Evolutionary conservation across 2,329 filamentous ascomycete species (phyloP).

Genomic region (Cercospora berteroae): DNA sequence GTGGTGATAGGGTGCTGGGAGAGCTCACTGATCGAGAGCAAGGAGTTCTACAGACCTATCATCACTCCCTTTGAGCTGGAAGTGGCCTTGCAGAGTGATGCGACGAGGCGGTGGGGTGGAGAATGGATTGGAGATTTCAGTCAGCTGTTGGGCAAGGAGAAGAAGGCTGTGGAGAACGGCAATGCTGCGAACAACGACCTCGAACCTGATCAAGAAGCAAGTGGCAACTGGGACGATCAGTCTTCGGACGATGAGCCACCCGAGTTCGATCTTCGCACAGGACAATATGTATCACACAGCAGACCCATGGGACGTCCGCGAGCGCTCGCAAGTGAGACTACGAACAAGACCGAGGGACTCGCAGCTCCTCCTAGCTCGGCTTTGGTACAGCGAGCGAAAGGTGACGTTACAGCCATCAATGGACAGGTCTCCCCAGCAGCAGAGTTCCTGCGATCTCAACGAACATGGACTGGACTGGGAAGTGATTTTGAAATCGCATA

Average conservation of each 20-base stretch:
- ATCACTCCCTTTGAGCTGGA: constrained; percentile 94
- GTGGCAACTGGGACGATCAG: constrained; percentile 66
- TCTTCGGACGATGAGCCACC: constrained; percentile 63
- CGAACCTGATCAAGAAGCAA: constrained; percentile 19
- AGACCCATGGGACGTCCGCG: constrained; percentile 61
- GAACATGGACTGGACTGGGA: constrained; percentile 89
- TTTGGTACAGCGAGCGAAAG: constrained; percentile 63
- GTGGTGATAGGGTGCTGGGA: constrained; percentile 98
- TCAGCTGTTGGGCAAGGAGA: constrained; percentile 53
- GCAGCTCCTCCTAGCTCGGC: constrained; percentile 41
- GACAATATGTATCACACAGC: constrained; percentile 74
- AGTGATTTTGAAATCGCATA: constrained; percentile 71
- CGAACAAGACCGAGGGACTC: background rate
- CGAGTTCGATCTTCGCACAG: constrained; percentile 88
- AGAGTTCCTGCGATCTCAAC: constrained; percentile 74
- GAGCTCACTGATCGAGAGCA: constrained; percentile 84
- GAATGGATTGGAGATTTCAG: constrained; percentile 89
- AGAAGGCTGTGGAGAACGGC: constrained; percentile 5
- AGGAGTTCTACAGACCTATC: constrained; percentile 82
- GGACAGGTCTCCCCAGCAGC: constrained; percentile 88
- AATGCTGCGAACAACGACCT: constrained; percentile 37
- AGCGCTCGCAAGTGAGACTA: background rate
- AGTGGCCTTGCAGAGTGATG: constrained; percentile 71
- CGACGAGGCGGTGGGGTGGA: constrained; percentile 77
- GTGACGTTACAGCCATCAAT: constrained; percentile 76